These are phyloP conservation scores for Trichoderma atrobrunneum DNA, from an alignment of 2,329 filamentous ascomycete species.

Conservation along the genomic window DNA sequence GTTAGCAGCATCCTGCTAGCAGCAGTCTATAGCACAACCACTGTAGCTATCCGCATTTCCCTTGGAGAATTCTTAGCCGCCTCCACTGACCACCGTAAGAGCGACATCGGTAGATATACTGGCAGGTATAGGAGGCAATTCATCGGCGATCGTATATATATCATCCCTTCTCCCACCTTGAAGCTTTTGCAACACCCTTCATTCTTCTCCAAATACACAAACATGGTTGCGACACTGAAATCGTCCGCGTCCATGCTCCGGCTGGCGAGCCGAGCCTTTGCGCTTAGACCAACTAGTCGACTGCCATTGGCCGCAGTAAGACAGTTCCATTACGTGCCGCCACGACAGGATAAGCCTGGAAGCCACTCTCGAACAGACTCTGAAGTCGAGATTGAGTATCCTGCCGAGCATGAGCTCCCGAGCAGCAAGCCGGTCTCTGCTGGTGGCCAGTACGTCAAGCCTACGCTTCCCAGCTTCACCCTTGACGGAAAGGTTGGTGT, in stretches of 20 bases:
- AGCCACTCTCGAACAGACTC: conserved; percentile 78
- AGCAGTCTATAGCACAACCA: not conserved
- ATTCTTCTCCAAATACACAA: not conserved
- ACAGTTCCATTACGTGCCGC: conserved; percentile 33
- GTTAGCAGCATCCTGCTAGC: not conserved
- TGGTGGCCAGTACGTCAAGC: conserved; percentile 78
- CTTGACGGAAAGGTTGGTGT: conserved; percentile 79
- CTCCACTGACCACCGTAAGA: not conserved
- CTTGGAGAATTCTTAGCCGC: not conserved
- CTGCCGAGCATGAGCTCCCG: conserved; percentile 70
- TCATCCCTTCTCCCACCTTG: not conserved
- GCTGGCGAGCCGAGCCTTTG: not conserved
- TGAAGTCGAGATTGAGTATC: conserved; percentile 74
- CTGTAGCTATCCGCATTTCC: not conserved
- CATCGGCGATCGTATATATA: not conserved
- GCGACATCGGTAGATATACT: conserved; percentile 6
- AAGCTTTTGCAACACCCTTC: not conserved
- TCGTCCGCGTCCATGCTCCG: not conserved
- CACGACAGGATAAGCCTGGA: conserved; percentile 50
- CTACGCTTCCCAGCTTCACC: conserved; percentile 81
- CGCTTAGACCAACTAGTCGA: not conserved
- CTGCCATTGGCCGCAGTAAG: conserved; percentile 27
- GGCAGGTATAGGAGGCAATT: not conserved
- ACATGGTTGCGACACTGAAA: conserved; percentile 1
- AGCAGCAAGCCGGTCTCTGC: conserved; percentile 67